These are phyloP conservation scores for Picocystis sp. DNA, from an alignment of 163 green algal species.

Conservation along the genomic window DNA sequence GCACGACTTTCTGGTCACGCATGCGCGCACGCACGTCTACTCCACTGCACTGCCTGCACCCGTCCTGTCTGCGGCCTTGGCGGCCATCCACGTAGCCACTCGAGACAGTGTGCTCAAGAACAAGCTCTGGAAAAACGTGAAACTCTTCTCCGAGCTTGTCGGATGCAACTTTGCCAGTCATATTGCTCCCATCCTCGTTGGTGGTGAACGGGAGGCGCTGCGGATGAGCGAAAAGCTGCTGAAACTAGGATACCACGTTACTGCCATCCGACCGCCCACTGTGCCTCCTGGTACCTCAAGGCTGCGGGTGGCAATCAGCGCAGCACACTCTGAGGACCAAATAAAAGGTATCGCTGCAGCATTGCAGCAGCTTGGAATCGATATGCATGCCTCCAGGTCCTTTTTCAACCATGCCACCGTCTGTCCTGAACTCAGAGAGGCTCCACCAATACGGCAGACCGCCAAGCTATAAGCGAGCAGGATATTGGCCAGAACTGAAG, in stretches of 20 bases:
- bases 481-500: too few species aligned
- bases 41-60: slow-evolving; percentile 78
- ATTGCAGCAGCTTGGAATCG: background rate
- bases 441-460: too few species aligned
- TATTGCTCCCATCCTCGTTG: slow-evolving; percentile 67
- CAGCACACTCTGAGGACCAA: background rate
- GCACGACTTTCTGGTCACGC: slow-evolving; percentile 57
- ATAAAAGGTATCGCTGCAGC: slow-evolving; percentile 1
- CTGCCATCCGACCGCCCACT: slow-evolving; percentile 84
- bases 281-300: slow-evolving; percentile 63
- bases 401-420: too few species aligned
- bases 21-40: slow-evolving; percentile 60
- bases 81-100: slow-evolving; percentile 39
- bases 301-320: slow-evolving; percentile 4
- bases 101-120: background rate
- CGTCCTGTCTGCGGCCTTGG: slow-evolving; percentile 54
- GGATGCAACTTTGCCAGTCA: slow-evolving; percentile 29
- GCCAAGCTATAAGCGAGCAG: too few species aligned
- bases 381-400: too few species aligned
- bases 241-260: slow-evolving; percentile 55
- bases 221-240: slow-evolving; percentile 36
- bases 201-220: slow-evolving; percentile 40
- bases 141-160: background rate
- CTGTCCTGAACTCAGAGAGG: too few species aligned
- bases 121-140: slow-evolving; percentile 3